Evolutionary conservation across 306 rosid genomes (phyloP), one percentile per base, ranked within the genome.

Genomic region (Cercis canadensis): DNA sequence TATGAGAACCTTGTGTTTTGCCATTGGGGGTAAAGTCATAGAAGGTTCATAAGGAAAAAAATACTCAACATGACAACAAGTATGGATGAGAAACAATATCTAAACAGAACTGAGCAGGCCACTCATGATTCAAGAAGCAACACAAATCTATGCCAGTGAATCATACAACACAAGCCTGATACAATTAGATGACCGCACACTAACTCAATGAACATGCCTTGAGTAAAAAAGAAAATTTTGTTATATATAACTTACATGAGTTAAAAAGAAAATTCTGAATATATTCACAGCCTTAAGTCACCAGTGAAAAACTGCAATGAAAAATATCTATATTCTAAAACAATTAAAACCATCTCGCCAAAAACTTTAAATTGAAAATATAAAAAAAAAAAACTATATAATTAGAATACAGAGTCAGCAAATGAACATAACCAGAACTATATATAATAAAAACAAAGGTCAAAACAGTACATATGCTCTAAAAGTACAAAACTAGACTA

Each of bases 401-500:
- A 74, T 69, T 75, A 56, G 55, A 65, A 45, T 69, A 62, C 69
- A 69, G 47, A 39, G 57, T 62, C 58, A 62, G 53, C 62, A 10
- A 68, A 51, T 29, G 37, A 44, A 70, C 39, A 18, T 45, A 9
- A 54, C 68, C 63, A 55, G 13, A 49, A 49, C 69, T 29, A 80
- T 34, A 40, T 62, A 47, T n/a, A n/a, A 47, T 41, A 18, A 32
- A 80, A 80, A 55, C 47, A 63, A 11, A 46, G 40, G 73, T 54
- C 12, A 40, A 9, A 74, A 56, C 46, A 64, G 70, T 74, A 37
- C 18, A 69, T 54, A 54, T 41, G 53, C 53, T 63, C 74, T 54
- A 36, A 80, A 60, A 64, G 43, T 80, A 80, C 70, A 75, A 75
- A 58, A 64, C 74, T 64, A 70, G 40, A 63, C 84, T 70, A 80